Conservation (phyloP, 352 stramenopile genomes). For the Thalassiosira exigua region DNA sequence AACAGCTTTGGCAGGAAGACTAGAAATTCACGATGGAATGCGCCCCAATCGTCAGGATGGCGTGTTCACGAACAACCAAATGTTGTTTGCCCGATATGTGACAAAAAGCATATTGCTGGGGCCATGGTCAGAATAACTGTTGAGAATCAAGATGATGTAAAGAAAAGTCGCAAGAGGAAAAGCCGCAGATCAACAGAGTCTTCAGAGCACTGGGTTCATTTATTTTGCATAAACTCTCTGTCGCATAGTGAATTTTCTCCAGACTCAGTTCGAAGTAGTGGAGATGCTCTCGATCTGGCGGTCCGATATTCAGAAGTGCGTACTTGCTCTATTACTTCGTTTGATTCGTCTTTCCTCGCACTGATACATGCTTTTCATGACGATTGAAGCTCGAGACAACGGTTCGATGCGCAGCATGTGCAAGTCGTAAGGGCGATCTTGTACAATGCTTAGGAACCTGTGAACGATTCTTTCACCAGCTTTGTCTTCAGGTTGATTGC, state of each 20-base stretch:
- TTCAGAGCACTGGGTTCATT: conserved; percentile 46
- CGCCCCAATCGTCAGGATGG: conserved; percentile 26
- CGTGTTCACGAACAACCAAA: conserved; percentile 37
- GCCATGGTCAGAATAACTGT: conserved; percentile 40
- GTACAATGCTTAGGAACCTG: conserved; percentile 39
- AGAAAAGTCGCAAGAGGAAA: conserved; percentile 14
- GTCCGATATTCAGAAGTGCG: no score
- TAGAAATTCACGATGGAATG: conserved; percentile 3
- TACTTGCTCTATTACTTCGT: no score
- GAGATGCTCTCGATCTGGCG: no score
- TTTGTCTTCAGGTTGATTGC: conserved; percentile 55
- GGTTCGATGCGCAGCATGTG: conserved; percentile 28
- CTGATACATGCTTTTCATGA: no score
- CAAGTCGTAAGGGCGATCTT: conserved; percentile 24
- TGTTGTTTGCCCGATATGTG: conserved; percentile 41
- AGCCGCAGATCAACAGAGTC: conserved; percentile 13
- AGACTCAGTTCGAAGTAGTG: conserved; percentile 8
- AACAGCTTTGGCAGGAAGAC: background rate
- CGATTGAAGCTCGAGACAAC: conserved; percentile 3
- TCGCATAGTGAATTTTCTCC: background rate
- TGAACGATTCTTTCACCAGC: conserved; percentile 47
- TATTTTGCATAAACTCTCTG: conserved; percentile 45
- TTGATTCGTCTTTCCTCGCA: no score
- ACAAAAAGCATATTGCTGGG: conserved; percentile 33
- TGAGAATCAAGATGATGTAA: conserved; percentile 1